Base-by-base conservation (phyloP, 495 filamentous ascomycete species). In the Trichoderma virens region DNA sequence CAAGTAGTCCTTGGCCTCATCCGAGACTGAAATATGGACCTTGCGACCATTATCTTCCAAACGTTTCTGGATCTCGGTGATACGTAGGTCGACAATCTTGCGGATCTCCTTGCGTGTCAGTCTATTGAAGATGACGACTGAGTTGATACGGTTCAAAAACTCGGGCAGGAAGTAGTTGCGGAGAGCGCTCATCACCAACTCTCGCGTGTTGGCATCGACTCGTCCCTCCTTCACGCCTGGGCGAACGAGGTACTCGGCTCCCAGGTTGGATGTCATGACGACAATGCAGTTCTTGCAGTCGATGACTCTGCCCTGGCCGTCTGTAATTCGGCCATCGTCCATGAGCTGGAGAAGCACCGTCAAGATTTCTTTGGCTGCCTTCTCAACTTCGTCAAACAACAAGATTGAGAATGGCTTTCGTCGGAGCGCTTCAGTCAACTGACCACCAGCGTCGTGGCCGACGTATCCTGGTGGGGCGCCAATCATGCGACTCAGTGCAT, bases 211-310 rank as follows among this genome's bases (percentile, higher is more conserved):
- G 2, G 88, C 85, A 62, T 98, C 94, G 67, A 98, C 96, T 70
- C 78, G 85, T 64, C 94, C 94, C 69, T 96, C 90, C 47, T 84
- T 82, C 61, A 82, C 82, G 56, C 84, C 86, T 20, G 88, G 85
- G 5, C 91, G 88, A 64, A 91, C 78, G n/a, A 98, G 89, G 76
- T 86, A 95, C 72, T 97, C 93, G 51, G 94, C 94, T 62, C 94
- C 94, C 20, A 98, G 75, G 76, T 98, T 98, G 70, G 91, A 96
- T 31, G 94, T 98, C 91, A 98, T 95, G 77, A 98, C 93, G 51
- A 98, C 93, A 68, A 98, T 97, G 73, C 93, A 98, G 82, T 98
- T 98, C 73, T 85, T 89, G 39, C 93, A 95, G 71, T 98, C 95
- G 65, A 98, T 87, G 61, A 97, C 80, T 66, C 94, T 84, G 68